phyloP scores from a whole-genome alignment of 78 protist species.

The Planoprotostelium fungivorum region DNA sequence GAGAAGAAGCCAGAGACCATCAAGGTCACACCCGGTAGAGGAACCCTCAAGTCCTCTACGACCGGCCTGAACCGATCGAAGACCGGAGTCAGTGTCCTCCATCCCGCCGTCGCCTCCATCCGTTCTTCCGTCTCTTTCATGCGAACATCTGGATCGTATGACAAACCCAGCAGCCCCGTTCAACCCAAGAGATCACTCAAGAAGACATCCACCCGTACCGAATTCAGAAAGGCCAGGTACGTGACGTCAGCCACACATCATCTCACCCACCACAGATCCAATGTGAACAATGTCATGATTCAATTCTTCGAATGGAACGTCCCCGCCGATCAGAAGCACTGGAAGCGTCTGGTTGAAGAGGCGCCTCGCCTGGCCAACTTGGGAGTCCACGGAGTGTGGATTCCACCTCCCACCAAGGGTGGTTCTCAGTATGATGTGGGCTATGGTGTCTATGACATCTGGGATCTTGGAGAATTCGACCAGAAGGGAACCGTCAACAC shows the following conservation, averaged over 20 bases:
- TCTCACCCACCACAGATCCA: background rate
- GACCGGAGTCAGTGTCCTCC: background rate
- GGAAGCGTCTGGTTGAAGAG: background rate
- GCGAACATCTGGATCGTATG: background rate
- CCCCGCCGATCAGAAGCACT: background rate
- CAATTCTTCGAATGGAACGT: constrained; percentile 1
- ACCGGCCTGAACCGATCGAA: background rate
- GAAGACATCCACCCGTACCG: background rate
- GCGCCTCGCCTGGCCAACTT: background rate
- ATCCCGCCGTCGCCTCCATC: background rate
- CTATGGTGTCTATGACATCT: constrained; percentile 18
- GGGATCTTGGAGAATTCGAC: constrained; percentile 27
- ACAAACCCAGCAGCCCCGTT: background rate
- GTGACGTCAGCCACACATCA: background rate
- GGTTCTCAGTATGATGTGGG: constrained; percentile 9
- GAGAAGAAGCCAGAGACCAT: background rate
- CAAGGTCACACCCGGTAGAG: background rate
- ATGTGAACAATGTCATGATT: background rate
- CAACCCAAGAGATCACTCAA: background rate
- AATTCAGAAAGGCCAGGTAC: background rate
- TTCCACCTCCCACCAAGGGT: constrained; percentile 3
- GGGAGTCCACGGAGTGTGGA: background rate
- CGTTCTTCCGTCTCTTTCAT: background rate
- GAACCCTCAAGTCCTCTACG: background rate
- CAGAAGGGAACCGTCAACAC: constrained; percentile 21